phyloP scores from a whole-genome alignment of 2,329 filamentous ascomycete species.

The Alternaria brassicae region DNA sequence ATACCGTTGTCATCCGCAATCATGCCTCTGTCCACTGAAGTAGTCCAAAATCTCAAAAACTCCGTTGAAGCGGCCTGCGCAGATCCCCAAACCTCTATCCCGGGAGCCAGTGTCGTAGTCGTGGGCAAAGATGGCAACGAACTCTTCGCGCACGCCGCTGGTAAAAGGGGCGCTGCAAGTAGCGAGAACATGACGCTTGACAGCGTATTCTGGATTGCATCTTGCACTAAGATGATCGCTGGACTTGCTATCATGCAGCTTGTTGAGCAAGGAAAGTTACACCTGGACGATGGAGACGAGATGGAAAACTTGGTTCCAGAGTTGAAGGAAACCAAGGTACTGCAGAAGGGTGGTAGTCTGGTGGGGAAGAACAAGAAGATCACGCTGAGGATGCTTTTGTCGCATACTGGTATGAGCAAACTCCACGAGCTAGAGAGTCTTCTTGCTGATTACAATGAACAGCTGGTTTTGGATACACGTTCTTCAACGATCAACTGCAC shows the following conservation, averaged over 20 bases:
- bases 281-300: conserved; percentile 38
- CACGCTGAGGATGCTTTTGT: conserved; percentile 58
- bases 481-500: conserved; percentile 55
- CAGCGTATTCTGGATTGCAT: conserved; percentile 63
- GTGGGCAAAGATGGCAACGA: conserved; percentile 53
- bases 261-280: conserved; percentile 41
- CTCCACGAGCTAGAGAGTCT: not conserved
- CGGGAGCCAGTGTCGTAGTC: conserved; percentile 53
- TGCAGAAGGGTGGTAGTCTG: conserved; percentile 41
- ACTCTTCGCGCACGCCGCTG: conserved; percentile 52
- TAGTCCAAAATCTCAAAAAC: conserved; percentile 6
- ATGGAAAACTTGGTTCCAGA: conserved; percentile 38
- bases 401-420: conserved; percentile 48
- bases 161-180: conserved; percentile 47
- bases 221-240: conserved; percentile 54
- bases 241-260: conserved; percentile 44
- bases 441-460: not conserved
- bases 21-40: conserved; percentile 8
- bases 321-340: conserved; percentile 49
- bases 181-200: conserved; percentile 65
- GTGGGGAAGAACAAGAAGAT: conserved; percentile 54
- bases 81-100: conserved; percentile 38
- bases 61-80: conserved; percentile 30
- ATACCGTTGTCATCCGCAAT: not conserved
- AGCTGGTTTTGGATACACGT: conserved; percentile 58